These are phyloP conservation scores for Malus sieversii DNA, from an alignment of 306 rosid species.

Conservation along the genomic window DNA sequence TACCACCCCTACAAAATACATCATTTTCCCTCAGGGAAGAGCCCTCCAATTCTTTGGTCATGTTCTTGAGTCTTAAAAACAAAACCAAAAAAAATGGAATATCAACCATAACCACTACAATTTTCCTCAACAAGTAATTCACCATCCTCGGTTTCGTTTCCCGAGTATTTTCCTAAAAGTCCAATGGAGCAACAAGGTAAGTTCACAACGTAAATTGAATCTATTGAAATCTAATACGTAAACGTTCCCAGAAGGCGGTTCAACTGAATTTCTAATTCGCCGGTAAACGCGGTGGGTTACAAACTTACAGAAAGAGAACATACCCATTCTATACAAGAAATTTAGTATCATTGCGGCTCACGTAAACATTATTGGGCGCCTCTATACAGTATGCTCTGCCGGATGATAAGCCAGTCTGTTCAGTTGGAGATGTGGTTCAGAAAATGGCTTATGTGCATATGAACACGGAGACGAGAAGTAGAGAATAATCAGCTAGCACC, in stretches of 20 bases:
- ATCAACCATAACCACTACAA: neutral
- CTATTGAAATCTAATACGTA: neutral
- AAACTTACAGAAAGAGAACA: neutral
- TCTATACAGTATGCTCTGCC: conserved; percentile 6
- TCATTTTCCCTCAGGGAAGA: no score
- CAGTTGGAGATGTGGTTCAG: conserved; percentile 2
- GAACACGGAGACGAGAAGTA: conserved; percentile 8
- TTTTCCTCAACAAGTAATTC: neutral
- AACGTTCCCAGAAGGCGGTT: neutral
- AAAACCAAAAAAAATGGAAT: neutral
- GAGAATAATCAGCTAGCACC: conserved; percentile 29
- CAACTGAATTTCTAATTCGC: neutral
- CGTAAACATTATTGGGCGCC: neutral
- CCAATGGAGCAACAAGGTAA: neutral
- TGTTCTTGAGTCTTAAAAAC: neutral
- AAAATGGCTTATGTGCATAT: conserved; percentile 5
- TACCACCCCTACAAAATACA: no score
- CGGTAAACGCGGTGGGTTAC: neutral
- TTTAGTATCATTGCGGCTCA: neutral
- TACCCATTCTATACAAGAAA: neutral
- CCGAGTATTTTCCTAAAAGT: neutral
- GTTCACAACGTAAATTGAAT: neutral
- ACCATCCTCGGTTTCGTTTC: neutral
- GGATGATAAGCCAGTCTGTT: neutral
- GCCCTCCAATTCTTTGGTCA: no score